Conservation (phyloP, 192 early-diverging fungal species). For the Linnemannia schmuckeri region DNA sequence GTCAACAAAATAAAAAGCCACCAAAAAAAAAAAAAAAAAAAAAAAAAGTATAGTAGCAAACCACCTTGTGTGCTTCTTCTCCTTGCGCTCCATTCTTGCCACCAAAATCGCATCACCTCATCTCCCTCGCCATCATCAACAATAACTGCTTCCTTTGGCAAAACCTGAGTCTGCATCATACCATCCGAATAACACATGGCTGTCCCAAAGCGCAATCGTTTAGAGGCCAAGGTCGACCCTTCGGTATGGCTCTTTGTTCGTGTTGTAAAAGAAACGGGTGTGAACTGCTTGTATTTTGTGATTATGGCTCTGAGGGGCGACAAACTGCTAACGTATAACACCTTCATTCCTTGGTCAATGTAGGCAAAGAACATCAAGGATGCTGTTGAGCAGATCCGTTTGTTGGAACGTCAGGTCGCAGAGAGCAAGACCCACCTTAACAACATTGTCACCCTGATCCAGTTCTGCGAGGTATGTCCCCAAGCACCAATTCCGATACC, state of each 20-base stretch:
- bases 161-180: not conserved
- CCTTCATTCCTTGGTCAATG: not conserved
- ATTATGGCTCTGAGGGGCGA: not conserved
- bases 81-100: not conserved
- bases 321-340: not conserved
- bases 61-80: not conserved
- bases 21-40: not conserved
- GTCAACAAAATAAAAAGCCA: conserved; percentile 8
- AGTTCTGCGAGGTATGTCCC: conserved; percentile 62
- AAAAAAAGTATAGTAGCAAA: not conserved
- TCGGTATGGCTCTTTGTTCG: conserved; percentile 12
- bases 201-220: conserved; percentile 41
- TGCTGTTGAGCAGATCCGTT: conserved; percentile 58
- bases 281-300: not conserved
- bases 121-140: not conserved
- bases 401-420: conserved; percentile 73
- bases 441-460: conserved; percentile 76
- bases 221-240: conserved; percentile 19
- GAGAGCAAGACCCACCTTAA: conserved; percentile 81
- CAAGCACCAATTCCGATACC: not conserved
- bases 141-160: too few relatives aligned
- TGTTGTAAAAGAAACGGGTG: too few relatives aligned
- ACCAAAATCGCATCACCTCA: not conserved
- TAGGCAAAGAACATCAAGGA: conserved; percentile 48
- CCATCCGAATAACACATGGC: conserved; percentile 20